A percentile compares a stretch with the other conserved stretches of the same genome.
Conservation (phyloP, 2,329 filamentous ascomycete species). For the Verticillium longisporum region DNA sequence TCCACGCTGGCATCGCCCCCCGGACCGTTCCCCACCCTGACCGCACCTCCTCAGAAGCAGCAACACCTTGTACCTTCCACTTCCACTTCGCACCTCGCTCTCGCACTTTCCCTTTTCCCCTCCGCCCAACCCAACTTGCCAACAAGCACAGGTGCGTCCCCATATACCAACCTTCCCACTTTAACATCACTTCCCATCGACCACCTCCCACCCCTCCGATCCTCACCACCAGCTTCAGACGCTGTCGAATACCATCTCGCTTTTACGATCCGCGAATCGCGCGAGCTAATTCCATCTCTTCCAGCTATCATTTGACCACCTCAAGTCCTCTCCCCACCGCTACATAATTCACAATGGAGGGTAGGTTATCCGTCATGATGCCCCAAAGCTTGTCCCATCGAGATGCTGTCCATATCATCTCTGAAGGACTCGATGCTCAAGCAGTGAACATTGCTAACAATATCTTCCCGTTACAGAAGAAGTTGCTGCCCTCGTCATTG, state of each 20-base stretch:
- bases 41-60: not conserved
- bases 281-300: slow-evolving; percentile 10
- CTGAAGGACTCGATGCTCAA: not conserved
- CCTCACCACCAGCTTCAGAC: slow-evolving; percentile 13
- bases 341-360: slow-evolving; percentile 15
- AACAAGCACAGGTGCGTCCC: slow-evolving; percentile 2
- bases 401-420: not conserved
- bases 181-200: slow-evolving; percentile 13
- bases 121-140: not conserved
- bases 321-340: slow-evolving; percentile 8
- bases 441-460: not conserved
- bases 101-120: slow-evolving; percentile 4
- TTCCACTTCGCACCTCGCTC: slow-evolving; percentile 1
- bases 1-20: not conserved
- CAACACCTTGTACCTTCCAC: not conserved
- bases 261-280: slow-evolving; percentile 12
- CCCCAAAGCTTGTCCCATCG: not conserved
- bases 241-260: slow-evolving; percentile 10
- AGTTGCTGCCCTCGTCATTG: slow-evolving; percentile 99
- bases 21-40: not conserved
- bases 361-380: slow-evolving; percentile 9
- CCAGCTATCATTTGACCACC: slow-evolving; percentile 4
- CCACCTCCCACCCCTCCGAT: slow-evolving; percentile 9
- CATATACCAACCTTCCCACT: slow-evolving; percentile 14
- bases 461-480: slow-evolving; percentile 65